Evolutionary conservation across 2,329 filamentous ascomycete species (phyloP).

Genomic region (Talaromyces sp.): DNA sequence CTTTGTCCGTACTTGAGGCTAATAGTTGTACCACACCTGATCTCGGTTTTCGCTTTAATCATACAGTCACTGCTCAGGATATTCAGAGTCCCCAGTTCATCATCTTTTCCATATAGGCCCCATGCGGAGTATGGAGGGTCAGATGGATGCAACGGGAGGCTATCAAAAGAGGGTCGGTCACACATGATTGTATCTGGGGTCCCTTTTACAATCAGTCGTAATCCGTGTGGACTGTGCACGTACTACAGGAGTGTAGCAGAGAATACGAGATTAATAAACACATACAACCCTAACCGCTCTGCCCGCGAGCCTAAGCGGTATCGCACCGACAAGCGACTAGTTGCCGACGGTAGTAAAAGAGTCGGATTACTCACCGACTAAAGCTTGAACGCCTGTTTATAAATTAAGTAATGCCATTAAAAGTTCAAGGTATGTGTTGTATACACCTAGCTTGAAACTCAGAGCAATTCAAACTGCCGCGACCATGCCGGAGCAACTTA

Average conservation of each 20-base stretch:
- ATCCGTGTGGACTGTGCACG: background rate
- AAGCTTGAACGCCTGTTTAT: background rate
- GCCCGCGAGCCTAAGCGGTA: background rate
- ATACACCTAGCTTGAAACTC: background rate
- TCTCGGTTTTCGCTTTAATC: background rate
- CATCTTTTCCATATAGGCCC: background rate
- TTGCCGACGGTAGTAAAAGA: background rate
- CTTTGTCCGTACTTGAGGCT: background rate
- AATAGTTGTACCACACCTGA: background rate
- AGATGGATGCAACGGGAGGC: background rate
- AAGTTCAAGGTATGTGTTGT: background rate
- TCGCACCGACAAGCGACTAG: background rate
- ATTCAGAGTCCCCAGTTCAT: background rate
- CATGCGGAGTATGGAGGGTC: conserved; percentile 1
- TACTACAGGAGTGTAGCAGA: background rate
- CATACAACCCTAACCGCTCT: background rate
- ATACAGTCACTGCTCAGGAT: background rate
- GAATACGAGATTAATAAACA: background rate
- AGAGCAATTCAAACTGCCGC: background rate
- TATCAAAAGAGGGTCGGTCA: background rate
- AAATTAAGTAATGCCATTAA: background rate
- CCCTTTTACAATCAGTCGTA: background rate
- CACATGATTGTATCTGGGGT: background rate
- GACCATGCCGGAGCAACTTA: background rate
- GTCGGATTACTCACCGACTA: background rate